A percentile compares a stretch with the other conserved stretches of the same genome.
Evolutionary conservation across 176 grass and related monocot species (phyloP).

Genomic region (Oryza meridionalis): DNA sequence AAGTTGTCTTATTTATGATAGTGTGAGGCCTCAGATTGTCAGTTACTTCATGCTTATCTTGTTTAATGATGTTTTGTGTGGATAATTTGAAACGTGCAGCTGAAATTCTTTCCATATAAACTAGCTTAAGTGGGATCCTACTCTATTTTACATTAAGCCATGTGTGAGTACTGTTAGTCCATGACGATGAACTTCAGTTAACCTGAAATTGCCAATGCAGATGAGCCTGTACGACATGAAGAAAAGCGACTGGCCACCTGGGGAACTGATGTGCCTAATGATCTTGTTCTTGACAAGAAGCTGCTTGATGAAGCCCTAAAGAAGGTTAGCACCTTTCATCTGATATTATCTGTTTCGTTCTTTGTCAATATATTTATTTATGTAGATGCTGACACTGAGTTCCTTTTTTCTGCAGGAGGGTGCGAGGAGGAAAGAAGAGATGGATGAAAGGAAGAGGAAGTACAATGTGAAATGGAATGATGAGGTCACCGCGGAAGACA

Average conservation of each 20-base stretch:
- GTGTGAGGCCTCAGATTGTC: background rate
- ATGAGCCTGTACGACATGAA: constrained; percentile 63
- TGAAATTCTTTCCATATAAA: background rate
- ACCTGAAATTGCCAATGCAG: constrained; percentile 43
- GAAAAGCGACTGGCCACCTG: constrained; percentile 84
- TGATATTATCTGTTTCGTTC: background rate
- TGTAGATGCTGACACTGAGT: constrained; percentile 40
- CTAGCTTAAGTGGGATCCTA: background rate
- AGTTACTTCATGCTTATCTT: constrained; percentile 2
- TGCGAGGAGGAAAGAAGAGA: constrained; percentile 79
- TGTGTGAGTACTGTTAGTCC: background rate
- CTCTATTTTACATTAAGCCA: background rate
- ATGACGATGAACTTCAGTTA: constrained; percentile 13
- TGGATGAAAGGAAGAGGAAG: constrained; percentile 91
- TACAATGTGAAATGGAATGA: constrained; percentile 95
- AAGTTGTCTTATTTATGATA: constrained; percentile 18
- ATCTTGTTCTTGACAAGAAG: constrained; percentile 88
- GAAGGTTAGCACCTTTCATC: constrained; percentile 57
- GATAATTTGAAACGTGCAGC: background rate
- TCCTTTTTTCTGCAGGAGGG: constrained; percentile 61
- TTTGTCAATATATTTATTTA: background rate
- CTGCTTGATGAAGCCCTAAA: constrained; percentile 81
- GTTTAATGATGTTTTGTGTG: background rate
- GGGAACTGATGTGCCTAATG: constrained; percentile 89
- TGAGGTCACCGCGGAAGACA: constrained; percentile 88